Evolutionary conservation across 2,329 filamentous ascomycete genomes (phyloP).

Genomic region (Diaporthe capsici): DNA sequence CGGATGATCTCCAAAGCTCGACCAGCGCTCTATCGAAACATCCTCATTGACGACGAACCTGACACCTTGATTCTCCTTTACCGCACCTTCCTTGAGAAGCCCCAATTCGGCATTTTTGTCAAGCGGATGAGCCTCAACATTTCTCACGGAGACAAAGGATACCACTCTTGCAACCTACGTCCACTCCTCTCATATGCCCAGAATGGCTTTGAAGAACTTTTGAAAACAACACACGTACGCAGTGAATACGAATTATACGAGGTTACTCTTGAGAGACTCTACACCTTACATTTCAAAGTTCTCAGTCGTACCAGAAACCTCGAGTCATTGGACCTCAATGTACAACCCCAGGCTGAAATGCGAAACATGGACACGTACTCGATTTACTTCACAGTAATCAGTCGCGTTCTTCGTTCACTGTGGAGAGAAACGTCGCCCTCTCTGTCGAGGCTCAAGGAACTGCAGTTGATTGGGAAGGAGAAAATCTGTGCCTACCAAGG

Average conservation of each 20-base stretch:
- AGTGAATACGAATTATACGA: fast-evolving
- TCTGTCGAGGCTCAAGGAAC: background rate
- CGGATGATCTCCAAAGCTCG: background rate
- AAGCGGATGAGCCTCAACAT: background rate
- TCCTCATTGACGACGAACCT: background rate
- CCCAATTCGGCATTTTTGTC: background rate
- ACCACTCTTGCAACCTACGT: too few species aligned
- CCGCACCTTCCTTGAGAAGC: background rate
- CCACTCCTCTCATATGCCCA: background rate
- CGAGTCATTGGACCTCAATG: background rate
- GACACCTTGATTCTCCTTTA: background rate
- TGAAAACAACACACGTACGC: background rate
- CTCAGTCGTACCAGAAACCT: background rate
- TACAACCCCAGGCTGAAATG: background rate
- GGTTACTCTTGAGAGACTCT: background rate
- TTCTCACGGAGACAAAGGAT: background rate
- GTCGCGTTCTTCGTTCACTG: background rate
- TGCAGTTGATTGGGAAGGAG: background rate
- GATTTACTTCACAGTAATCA: background rate
- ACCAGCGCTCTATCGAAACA: background rate
- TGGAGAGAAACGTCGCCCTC: background rate
- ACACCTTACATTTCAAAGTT: background rate
- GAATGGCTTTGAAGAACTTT: background rate
- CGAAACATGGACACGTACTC: too few species aligned
- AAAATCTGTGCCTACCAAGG: too few species aligned